These are phyloP conservation scores for Trichoderma atrobrunneum DNA, from an alignment of 2,329 filamentous ascomycete species.

Conservation along the genomic window DNA sequence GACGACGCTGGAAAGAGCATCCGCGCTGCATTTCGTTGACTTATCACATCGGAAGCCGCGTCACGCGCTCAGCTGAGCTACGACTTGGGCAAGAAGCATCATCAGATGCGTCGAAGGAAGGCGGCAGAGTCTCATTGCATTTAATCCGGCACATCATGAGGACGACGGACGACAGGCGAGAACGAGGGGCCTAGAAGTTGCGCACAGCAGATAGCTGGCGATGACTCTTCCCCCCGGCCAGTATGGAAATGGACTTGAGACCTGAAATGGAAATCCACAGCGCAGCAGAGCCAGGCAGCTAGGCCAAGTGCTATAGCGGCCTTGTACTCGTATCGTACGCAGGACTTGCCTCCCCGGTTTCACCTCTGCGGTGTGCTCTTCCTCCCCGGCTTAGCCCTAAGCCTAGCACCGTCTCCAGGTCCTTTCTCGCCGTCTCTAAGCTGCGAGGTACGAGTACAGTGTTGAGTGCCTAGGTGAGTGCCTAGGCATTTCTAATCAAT, in stretches of 20 bases:
- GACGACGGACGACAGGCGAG: not conserved
- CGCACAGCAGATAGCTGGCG: not conserved
- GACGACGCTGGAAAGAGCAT: not conserved
- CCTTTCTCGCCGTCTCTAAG: not conserved
- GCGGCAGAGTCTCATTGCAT: constrained; percentile 11
- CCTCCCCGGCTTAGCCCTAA: not conserved
- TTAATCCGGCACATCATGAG: not conserved
- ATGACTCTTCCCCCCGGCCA: not conserved
- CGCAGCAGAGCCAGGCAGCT: not conserved
- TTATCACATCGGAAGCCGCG: constrained; percentile 4
- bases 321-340: not conserved
- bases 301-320: not conserved
- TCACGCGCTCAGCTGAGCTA: constrained; percentile 11
- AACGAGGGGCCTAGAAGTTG: not conserved
- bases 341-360: not conserved
- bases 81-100: not conserved
- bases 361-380: not conserved
- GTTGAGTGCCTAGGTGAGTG: not conserved
- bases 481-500: not conserved
- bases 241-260: not conserved
- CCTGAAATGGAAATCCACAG: not conserved
- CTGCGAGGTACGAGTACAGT: not conserved
- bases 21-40: not conserved
- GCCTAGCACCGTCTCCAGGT: not conserved
- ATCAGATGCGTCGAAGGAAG: not conserved